Base-by-base conservation (phyloP, 2,329 filamentous ascomycete species). In the Exophiala dermatitidis region DNA sequence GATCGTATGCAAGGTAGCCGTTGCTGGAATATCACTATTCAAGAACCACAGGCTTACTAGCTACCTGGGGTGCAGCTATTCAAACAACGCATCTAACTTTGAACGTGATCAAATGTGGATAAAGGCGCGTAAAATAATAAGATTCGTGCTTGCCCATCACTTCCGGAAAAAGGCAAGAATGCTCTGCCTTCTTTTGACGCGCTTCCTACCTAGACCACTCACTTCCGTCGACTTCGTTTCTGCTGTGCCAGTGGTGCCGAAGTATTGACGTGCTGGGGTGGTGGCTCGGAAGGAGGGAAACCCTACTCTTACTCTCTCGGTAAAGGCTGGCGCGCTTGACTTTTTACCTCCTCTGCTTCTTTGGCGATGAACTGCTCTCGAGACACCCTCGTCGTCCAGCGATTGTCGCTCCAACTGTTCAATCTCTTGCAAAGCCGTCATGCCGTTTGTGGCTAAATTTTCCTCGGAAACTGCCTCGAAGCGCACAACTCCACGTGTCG, bases 401-500 rank as follows among this genome's bases (percentile, higher is more conserved):
- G 72, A 69, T 48, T 69, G 69, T 55, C 69, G 72, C 64, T 76
- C 75, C 56, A 79, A 63, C 32, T 81, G 78, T 49, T 86, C 80
- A 43, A 88, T 81, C 62, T 87, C 82, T 8, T 82, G 81, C 12
- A 81, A 74, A 10, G 87, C 72, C 0, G 88, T 95, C 59, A 75
- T 82, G 7, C 87, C 84, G 49, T 84, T 83, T 48, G 77, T 83
- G 0, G 85, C 88, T 10, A 88, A 70, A 58, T 85, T 85, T 52
- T 88, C 84, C 63, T 91, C 87, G 0, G 78, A 68, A 3, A 88
- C 79, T 1, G 84, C 72, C 4, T 82, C 70, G 63, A 91, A 95
- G 33, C 83, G 82, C 52, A 95, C 71, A 33, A 90, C 76, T 1
- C 90, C 89, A 37, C 88, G 79, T 1, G 80, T 74, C 0, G 83